Evolutionary conservation across 2,329 filamentous ascomycete genomes (phyloP), one percentile per base, ranked within the genome.

Genomic region (Colletotrichum spaethianum): DNA sequence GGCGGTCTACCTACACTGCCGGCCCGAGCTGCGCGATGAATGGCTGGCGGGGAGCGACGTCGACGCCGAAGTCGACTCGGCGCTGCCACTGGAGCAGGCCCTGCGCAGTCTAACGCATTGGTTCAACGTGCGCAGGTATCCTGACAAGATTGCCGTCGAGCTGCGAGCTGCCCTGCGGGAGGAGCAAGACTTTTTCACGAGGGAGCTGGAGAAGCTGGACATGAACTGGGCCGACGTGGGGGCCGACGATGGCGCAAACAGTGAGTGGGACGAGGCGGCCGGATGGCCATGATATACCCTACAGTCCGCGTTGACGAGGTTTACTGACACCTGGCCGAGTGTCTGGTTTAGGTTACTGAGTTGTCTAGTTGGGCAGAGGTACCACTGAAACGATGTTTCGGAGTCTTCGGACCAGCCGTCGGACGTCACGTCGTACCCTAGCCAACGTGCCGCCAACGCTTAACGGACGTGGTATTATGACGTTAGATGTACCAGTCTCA

Each of bases 11-110:
- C 87, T 99, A 60, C 94, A 98, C 83, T 98, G 96, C 79, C 89
- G 95, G 9, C 96, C 96, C 0, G 96, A 98, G 81, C 87, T 99
- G 56, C 89, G 96, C 38, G 96, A 99, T 79, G 96, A 98, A 83
- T 98, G 96, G 96, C 88, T 98, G 1, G 92, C 94, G 0, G 96
- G 96, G 6, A 93, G 93, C 72, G 95, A 98, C 79, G 92, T 98
- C 1, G 96, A 99, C 77, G 94, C 93, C 0, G 96, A 98, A 76
- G 95, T 98, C 1, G 96, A 98, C 78, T 94, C 97, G 79, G 94
- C 95, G 18, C 85, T 98, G 76, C 96, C 96, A 2, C 86, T 98
- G 9, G 96, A 99, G 83, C 95, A 98, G 84, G 95, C 94, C 0
- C 86, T 98, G 55, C 87, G 96, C 53, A 94, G 93, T 52, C 82